Conservation (phyloP, 208 protist species). For the Wallacemonas sp. region DNA sequence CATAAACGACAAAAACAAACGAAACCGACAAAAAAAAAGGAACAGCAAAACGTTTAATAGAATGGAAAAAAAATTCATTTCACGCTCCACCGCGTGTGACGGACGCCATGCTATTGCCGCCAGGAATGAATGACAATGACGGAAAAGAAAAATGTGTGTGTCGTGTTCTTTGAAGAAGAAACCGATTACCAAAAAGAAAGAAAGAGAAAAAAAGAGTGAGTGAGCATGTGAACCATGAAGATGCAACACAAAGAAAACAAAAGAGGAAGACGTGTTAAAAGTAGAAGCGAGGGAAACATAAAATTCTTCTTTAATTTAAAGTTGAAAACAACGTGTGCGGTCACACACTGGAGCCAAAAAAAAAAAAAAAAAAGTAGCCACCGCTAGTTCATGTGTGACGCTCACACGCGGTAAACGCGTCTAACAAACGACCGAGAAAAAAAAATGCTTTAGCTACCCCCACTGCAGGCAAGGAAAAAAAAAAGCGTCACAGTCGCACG, state of each 20-base stretch:
- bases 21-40: not conserved
- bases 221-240: not conserved
- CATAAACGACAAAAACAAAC: too few relatives aligned
- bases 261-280: conserved; percentile 9
- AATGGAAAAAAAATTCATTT: too few relatives aligned
- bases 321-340: not conserved
- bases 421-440: too few relatives aligned
- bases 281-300: too few relatives aligned
- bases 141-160: not conserved
- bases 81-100: too few relatives aligned
- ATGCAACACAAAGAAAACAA: not conserved
- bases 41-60: conserved; percentile 4
- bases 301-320: too few relatives aligned
- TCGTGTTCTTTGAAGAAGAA: too few relatives aligned
- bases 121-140: not conserved
- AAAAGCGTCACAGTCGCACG: conserved; percentile 5
- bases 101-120: conserved; percentile 2
- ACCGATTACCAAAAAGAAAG: not conserved
- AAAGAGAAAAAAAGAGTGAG: not conserved
- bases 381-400: too few relatives aligned
- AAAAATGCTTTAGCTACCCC: too few relatives aligned
- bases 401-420: too few relatives aligned
- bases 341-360: not conserved
- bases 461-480: conserved; percentile 3
- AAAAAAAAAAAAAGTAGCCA: conserved; percentile 13